Evolutionary conservation across 176 grass and related monocot species (phyloP), one percentile per base, ranked within the genome.

Genomic region (Panicum miliaceum): DNA sequence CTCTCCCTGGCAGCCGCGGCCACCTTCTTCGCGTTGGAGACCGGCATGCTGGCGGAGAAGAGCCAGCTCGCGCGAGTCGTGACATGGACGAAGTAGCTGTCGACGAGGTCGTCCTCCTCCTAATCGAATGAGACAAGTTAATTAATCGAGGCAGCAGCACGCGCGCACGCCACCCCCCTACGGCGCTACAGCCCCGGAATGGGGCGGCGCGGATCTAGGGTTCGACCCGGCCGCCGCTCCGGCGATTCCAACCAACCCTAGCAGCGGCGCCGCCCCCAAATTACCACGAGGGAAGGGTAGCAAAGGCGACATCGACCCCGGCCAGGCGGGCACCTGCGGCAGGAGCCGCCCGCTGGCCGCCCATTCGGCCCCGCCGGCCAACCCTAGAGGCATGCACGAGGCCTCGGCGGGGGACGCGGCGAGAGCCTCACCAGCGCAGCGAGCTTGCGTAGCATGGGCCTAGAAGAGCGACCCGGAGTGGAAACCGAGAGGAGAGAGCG

Each of bases 121-220:
- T 90, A 77, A 86, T 78, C 12, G 6, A 86, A 56, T 4, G 18
- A 48, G 82, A 23, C 27, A 58, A 34, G 4, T 85, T 63, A 70
- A 64, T 86, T 64, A 70, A 72, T 73, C 65, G 11, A 32, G 22
- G 23, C 4, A 53, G 19, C 25, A 53, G 8, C 16, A 12, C 7
- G 27, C 5, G 26, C n/a, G 56, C 16, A 78, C 6, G 38, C 38
- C 29, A 32, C 29, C 51, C 34, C 20, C 7, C 14, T 10, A 46
- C 77, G 26, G 57, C 36, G 10, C 51, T 68, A 70, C 18, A 68
- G 53, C 3, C 20, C 14, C 20, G 1, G 54, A 82, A 82, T 86
- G 27, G 56, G 26, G 68, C 29, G 38, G 3, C 32, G 66, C 56
- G 67, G 79, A 90, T 90, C 84, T 90, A 86, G 73, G 84, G 88